Conservation (phyloP, 441 rosid genomes). For the Aquilaria agallochum region DNA sequence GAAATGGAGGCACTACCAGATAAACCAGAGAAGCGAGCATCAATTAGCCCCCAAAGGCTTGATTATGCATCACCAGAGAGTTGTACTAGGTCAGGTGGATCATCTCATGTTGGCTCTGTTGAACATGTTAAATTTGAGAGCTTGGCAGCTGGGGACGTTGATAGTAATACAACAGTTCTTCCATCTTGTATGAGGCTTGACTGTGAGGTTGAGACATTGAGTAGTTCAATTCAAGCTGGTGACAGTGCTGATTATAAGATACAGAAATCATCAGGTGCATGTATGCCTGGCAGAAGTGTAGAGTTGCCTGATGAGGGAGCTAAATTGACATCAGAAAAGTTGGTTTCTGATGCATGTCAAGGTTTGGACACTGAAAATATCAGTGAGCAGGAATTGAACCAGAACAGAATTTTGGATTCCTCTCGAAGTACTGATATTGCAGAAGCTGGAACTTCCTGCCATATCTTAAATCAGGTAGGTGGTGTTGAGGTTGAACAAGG, state of each 20-base stretch:
- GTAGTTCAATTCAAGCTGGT: constrained; percentile 5
- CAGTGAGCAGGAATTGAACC: constrained; percentile 15
- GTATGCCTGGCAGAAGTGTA: constrained; percentile 12
- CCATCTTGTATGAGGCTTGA: constrained; percentile 25
- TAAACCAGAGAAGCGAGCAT: constrained; percentile 51
- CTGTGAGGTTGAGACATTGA: constrained; percentile 14
- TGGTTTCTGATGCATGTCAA: constrained; percentile 27
- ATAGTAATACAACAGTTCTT: constrained; percentile 17
- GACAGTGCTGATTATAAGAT: constrained; percentile 20
- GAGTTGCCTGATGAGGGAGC: constrained; percentile 28
- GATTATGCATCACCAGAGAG: constrained; percentile 51
- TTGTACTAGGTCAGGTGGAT: constrained; percentile 30
- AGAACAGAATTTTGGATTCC: constrained; percentile 19
- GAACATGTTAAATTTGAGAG: constrained; percentile 17
- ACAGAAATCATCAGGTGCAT: no score
- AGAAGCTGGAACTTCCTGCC: constrained; percentile 22
- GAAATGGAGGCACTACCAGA: constrained; percentile 36
- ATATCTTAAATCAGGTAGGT: constrained; percentile 21
- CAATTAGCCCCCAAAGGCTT: constrained; percentile 45
- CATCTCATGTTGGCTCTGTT: constrained; percentile 24
- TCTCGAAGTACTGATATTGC: constrained; percentile 25
- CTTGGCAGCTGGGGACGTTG: constrained; percentile 15
- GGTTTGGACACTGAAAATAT: constrained; percentile 24
- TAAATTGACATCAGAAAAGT: constrained; percentile 15
- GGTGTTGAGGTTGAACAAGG: constrained; percentile 37